Base-by-base conservation (phyloP, 805 yeast species). In the Lachancea kluyveri region DNA sequence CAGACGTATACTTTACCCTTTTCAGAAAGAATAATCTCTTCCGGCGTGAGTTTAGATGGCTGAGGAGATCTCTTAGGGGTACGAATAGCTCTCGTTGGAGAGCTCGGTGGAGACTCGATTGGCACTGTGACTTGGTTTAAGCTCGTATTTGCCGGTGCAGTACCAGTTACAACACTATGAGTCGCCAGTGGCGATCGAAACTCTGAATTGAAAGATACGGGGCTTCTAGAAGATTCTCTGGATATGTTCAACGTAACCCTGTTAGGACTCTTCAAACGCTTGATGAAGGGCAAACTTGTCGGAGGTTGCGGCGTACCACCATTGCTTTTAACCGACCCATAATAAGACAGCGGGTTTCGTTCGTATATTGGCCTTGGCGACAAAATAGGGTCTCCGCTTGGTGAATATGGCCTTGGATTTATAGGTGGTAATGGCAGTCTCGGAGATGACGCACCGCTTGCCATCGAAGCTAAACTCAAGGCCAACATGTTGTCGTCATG, bases 401-500 rank as follows among this genome's bases (percentile, higher is more conserved):
- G 38, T n/a, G 46, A 39, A 25, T 31, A 41, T 15, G 46, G 38
- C 24, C 40, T 36, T 3, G 40, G 31, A 26, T 38, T 41, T 21
- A 55, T 36, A 17, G 53, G 40, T 11, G 54, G 55, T 25, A 52
- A 33, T 13, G 36, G 41, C 28, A 52, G 35, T 26, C 57, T 42
- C 9, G 62, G 62, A 5, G 60, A 55, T 3, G 60, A 53, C 5
- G 53, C 50, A 10, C 59, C 54, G 28, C 58, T 54, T 16, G 62
- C 62, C 59, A 57, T 54, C 10, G 57, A 52, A 4, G 62, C 53
- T 17, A 57, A 36, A 33, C 60, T 54, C 30, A 57, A 39, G 3
- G 62, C 62, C 19, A 57, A 33, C 48, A 57, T 42, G 29, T 53
- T 57, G 37, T 57, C 62, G 23, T 57, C 60, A 30, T 54, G 50